These are phyloP conservation scores for Epichloe baconii DNA, from an alignment of 2,329 filamentous ascomycete genomes.

Conservation along the genomic window DNA sequence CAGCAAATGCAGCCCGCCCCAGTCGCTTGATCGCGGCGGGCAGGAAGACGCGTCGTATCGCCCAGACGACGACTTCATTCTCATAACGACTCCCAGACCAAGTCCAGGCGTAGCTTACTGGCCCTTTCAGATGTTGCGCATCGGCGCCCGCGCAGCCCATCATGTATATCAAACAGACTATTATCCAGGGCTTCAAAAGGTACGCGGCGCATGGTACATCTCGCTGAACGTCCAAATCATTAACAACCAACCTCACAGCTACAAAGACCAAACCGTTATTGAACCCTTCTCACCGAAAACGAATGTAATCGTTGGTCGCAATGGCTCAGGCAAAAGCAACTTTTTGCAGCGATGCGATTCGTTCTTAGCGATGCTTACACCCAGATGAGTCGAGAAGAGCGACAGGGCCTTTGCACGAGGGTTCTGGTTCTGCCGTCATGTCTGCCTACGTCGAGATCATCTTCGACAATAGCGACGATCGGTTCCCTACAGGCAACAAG, in stretches of 20 bases:
- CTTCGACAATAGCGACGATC: constrained; percentile 93
- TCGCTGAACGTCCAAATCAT: constrained; percentile 5
- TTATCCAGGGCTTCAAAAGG: constrained; percentile 99
- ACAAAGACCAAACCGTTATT: constrained; percentile 98
- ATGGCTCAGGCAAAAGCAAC: constrained; percentile 98
- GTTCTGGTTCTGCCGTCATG: constrained; percentile 94
- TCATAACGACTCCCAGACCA: background rate
- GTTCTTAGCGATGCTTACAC: constrained; percentile 96
- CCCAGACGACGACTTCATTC: background rate
- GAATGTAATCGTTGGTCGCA: constrained; percentile 97
- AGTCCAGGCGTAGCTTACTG: constrained; percentile 12
- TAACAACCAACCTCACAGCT: constrained; percentile 41
- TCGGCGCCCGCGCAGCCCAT: constrained; percentile 26
- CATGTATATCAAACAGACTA: constrained; percentile 99
- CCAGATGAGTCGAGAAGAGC: constrained; percentile 89
- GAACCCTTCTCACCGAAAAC: constrained; percentile 95
- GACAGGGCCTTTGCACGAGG: constrained; percentile 96
- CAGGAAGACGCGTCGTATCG: constrained; percentile 6
- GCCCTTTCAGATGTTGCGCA: constrained; percentile 23
- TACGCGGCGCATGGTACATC: constrained; percentile 25
- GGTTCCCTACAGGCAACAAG: constrained; percentile 84
- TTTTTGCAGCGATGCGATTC: constrained; percentile 99
- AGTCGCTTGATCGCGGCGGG: background rate
- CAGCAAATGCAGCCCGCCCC: background rate
- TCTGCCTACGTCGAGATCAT: constrained; percentile 99